Base-by-base conservation (phyloP, 2,329 filamentous ascomycete species). In the Aspergillus fumigatiaffinis region DNA sequence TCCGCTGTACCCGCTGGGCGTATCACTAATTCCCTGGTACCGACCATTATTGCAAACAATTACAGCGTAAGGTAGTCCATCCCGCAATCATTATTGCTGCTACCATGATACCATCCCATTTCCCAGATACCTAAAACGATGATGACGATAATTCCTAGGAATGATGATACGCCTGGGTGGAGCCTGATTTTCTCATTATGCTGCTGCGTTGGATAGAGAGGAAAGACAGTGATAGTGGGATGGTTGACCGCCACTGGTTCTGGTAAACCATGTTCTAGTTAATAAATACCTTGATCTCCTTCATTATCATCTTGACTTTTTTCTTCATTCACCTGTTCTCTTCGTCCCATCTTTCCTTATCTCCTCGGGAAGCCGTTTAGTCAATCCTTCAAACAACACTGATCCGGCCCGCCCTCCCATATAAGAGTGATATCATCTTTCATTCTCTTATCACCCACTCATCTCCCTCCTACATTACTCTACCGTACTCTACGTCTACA, bases 121-220 rank as follows among this genome's bases (percentile, higher is more conserved):
- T 29, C 28, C 44, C 42, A 35, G 26, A 25, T 28, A 25, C 51
- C 25, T 38, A 46, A 53, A 49, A 55, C 63, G 63, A 63, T 60
- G 58, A 70, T 68, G 66, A 74, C 72, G 73, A 73, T 67, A 73
- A 74, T 75, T 71, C 67, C 63, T 68, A 73, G 71, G 71, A 63
- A 73, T 69, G 61, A 69, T 67, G 66, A 64, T 67, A 66, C 66
- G 60, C 61, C 55, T 47, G 53, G 49, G 60, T 71, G 69, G 71
- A 71, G 60, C 66, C 65, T 49, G 51, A 41, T 38, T 28, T 57
- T 38, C 14, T 38, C 44, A 23, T 21, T 21, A 14, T 14, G 44
- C 44, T 14, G 21, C 44, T 12, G 5, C 14, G 44, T 47, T 21
- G n/a, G 20, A 23, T 23, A 29, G 28, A 29, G 3, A 1, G 44